Evolutionary conservation across 2,329 filamentous ascomycete species (phyloP), one percentile per base, ranked within the genome.

Genomic region (Gyromitra esculenta): DNA sequence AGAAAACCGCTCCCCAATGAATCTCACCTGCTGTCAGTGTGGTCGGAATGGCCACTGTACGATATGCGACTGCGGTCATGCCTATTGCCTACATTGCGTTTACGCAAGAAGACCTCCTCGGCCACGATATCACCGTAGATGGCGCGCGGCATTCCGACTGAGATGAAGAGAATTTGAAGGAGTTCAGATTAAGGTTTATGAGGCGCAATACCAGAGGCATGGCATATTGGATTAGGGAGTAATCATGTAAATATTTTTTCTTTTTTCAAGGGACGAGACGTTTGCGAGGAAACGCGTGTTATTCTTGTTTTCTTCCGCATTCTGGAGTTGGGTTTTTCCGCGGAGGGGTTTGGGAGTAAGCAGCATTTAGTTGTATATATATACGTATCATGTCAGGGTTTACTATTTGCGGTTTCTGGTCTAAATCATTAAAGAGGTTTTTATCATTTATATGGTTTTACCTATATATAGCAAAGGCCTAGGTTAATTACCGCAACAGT

Each of bases 31-130:
- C 64, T 79, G 79, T 52, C 68, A 54, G 13, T 79, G 79, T 59
- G 76, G 79, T 13, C 75, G 76, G 43, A 73, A 72, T 6, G 69
- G 77, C 39, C 78, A 77, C 71, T 79, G 79, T 45, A 79, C 73
- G 6, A 79, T 73, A n/a, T 79, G 79, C 62, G 73, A 71, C 18
- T 79, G 79, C 67, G 79, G 79, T 7, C 79, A 79, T 39, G 76
- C 45, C 56, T 79, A 68, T 62, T 79, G 79, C 45, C 37, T 79
- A 48, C 77, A 73, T 65, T 79, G 79, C 13, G 79, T 79, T n/a
- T 79, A 79, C 43, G 68, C 70, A n/a, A 72, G 79, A 56, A 73
- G 57, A 52, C 79, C 78, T n/a, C 65, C 67, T 45, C 68, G 68
- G 60, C 60, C 62, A 11, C 35, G 54, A 48, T 73, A 66, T 43